Conservation (phyloP, 495 filamentous ascomycete genomes). For the Penicillium simplicissimum region DNA sequence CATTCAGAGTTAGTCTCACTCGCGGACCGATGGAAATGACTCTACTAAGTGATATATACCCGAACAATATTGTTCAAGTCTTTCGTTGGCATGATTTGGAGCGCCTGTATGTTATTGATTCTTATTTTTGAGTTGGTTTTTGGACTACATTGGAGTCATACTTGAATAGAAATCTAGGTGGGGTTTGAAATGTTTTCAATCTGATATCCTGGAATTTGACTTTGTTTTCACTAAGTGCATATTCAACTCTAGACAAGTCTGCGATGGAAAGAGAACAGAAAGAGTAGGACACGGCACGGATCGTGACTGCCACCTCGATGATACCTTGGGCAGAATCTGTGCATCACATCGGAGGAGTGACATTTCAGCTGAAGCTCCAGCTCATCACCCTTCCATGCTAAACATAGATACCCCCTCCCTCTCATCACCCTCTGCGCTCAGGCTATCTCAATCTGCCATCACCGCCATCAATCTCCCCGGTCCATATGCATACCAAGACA, state of each 20-base stretch:
- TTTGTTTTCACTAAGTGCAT: neutral
- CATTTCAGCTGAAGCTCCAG: neutral
- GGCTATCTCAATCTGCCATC: neutral
- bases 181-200: neutral
- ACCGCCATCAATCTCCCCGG: neutral
- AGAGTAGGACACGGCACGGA: neutral
- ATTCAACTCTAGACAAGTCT: neutral
- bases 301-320: neutral
- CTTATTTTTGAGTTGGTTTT: neutral
- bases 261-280: neutral
- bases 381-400: neutral
- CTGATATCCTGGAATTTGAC: neutral
- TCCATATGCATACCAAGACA: conserved; percentile 1
- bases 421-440: neutral
- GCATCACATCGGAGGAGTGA: neutral
- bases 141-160: neutral
- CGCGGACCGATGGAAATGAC: conserved; percentile 12
- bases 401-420: neutral
- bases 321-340: neutral
- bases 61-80: conserved; percentile 14
- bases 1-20: neutral
- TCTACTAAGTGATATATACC: conserved; percentile 26
- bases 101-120: conserved; percentile 8
- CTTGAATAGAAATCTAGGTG: neutral
- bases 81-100: conserved; percentile 15